Base-by-base conservation (phyloP, 202 grass and related monocot species). In the Schoenoplectus tabernaemontani region DNA sequence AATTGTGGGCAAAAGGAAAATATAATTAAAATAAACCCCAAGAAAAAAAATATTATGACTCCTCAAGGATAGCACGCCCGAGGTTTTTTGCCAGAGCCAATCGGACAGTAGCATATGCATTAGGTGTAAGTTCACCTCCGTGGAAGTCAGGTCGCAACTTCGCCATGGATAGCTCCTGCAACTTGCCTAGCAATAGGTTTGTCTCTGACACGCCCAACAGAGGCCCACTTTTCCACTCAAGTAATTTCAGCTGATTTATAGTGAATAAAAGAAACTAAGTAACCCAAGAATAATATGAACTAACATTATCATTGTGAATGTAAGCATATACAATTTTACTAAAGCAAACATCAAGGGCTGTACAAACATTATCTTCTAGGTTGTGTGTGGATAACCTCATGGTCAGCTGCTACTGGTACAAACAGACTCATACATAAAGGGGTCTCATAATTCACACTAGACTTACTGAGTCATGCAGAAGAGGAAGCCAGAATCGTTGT, bases 401-500 rank as follows among this genome's bases (percentile, higher is more conserved):
- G 8, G 46, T 33, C 44, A 19, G 70, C 46, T 19, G 28, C 41
- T 48, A 48, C 22, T 47, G 33, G 62, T 38, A 39, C 62, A 38
- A 38, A 65, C 2, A 24, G 9, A 69, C 20, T 12, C 4, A 7
- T 74, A 74, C 15, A 74, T 54, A 54, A 16, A 34, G 15, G 67
- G 70, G 46, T 7, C 46, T 74, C 70, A 11, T 10, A 4, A 74
- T 74, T 74, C 28, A 54, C 43, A 33, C 44, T 0, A 38, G 43
- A 81, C 86, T 90, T 87, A 98, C 91, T 1, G 91, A 92, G 58
- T 94, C 95, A 79, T 87, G 86, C 81, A 98, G 42, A 84, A 98
- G 95, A 53, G 95, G 91, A 65, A 98, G 83, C 95, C 95, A 98
- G 76, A 95, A 98, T 79, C 83, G 88, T 68, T 90, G 91, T 3